Percentiles rank a stretch among this genome's conserved stretches.
Conservation (phyloP, 2,329 filamentous ascomycete genomes). For the Penicillium fuscoglaucum region DNA sequence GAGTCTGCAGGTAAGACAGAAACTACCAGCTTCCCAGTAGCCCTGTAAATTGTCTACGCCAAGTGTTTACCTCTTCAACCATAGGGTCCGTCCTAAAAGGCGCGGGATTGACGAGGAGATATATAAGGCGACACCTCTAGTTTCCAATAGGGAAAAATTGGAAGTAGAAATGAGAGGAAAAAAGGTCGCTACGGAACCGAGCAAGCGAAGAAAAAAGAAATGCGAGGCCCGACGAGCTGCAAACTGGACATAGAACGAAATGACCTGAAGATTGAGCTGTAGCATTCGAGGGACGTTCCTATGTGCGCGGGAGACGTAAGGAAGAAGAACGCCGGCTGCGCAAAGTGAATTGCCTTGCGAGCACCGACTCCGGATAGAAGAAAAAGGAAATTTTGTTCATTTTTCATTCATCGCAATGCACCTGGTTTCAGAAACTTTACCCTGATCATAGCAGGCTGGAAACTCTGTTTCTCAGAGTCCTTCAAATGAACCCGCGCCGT, state of each 20-base stretch:
- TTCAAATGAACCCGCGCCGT: slow-evolving; percentile 28
- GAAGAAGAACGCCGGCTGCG: slow-evolving; percentile 8
- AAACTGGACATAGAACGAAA: slow-evolving; percentile 5
- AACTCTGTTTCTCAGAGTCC: slow-evolving; percentile 26
- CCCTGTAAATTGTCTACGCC: slow-evolving; percentile 68
- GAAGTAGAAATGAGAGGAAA: background rate
- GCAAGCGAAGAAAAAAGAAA: background rate
- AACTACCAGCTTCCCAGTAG: slow-evolving; percentile 12
- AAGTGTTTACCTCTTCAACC: slow-evolving; percentile 88
- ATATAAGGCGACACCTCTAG: slow-evolving; percentile 61
- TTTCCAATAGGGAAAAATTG: slow-evolving; percentile 10
- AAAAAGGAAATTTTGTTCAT: slow-evolving; percentile 63
- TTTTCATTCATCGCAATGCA: slow-evolving; percentile 54
- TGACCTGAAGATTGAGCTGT: slow-evolving; percentile 14
- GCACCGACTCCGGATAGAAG: slow-evolving; percentile 56
- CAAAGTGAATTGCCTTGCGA: slow-evolving; percentile 4
- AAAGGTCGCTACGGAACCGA: background rate
- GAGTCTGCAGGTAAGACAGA: slow-evolving; percentile 15
- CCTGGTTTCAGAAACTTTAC: slow-evolving; percentile 29
- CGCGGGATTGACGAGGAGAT: slow-evolving; percentile 68
- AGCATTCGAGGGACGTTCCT: slow-evolving; percentile 14
- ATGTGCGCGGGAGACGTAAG: slow-evolving; percentile 9
- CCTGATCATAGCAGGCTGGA: slow-evolving; percentile 26
- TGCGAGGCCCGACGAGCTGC: background rate
- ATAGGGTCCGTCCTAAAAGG: slow-evolving; percentile 35